phyloP scores from a whole-genome alignment of 2,329 filamentous ascomycete genomes.

The Sporothrix euskadiensis region DNA sequence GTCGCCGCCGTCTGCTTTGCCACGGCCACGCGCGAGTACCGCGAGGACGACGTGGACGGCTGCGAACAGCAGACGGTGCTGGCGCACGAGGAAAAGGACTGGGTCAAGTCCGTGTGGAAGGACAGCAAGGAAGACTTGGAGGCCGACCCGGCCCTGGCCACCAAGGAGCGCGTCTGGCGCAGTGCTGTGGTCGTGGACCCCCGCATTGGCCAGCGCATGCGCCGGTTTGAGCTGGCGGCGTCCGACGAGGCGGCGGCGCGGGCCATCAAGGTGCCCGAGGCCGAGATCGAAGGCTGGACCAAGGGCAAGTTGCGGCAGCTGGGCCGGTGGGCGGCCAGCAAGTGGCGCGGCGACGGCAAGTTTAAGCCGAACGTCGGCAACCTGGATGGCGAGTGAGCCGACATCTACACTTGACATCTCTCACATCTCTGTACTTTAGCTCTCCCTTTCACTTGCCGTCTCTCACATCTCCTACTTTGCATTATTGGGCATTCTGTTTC shows the following conservation, averaged over 20 bases:
- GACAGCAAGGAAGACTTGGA: conserved; percentile 38
- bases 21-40: conserved; percentile 53
- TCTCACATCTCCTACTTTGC: not conserved
- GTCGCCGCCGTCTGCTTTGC: conserved; percentile 82
- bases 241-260: conserved; percentile 70
- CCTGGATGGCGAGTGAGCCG: conserved; percentile 29
- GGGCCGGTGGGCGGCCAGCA: conserved; percentile 52
- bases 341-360: conserved; percentile 45
- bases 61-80: conserved; percentile 67
- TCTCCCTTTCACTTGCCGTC: not conserved
- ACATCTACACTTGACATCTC: not conserved
- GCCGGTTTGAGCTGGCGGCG: conserved; percentile 67
- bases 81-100: conserved; percentile 72
- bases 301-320: conserved; percentile 59
- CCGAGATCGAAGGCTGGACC: conserved; percentile 69
- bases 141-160: conserved; percentile 11
- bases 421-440: not conserved
- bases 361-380: conserved; percentile 38
- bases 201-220: conserved; percentile 76
- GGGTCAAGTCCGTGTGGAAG: conserved; percentile 78
- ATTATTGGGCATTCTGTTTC: not conserved
- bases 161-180: conserved; percentile 69
- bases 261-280: conserved; percentile 62
- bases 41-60: conserved; percentile 41
- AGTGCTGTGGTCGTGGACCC: conserved; percentile 73